Evolutionary conservation across 1,284 basidiomycete genomes (phyloP), one percentile per base, ranked within the genome.

Genomic region (Ceratobasidium sp.): DNA sequence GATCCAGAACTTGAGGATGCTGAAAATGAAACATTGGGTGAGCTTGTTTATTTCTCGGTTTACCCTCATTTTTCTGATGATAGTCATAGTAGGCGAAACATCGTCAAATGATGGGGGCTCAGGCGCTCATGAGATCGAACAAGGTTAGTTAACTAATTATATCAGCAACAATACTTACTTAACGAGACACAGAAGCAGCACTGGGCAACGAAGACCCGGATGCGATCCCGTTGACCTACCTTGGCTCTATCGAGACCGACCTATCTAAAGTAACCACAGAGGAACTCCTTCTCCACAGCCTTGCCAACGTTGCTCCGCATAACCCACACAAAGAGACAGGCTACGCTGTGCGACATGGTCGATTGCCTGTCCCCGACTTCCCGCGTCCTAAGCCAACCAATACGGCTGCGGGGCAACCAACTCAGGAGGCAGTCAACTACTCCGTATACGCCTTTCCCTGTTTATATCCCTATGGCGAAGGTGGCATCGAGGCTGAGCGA

Each of bases 391-490:
- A 38, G 11, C 35, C 11, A 38, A 11, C 11, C 35, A 11, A 38
- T 11, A 11, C 11, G n/a, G 11, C 35, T 11, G 11, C 35, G 11
- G 35, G 11, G 6, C 35, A 38, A 38, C 6, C 35, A n/a, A 21
- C 13, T 8, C 44, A 38, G 23, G 35, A 38, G 23, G 6, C 7
- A 1, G 8, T 23, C 16, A 75, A 50, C 47, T 77, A 77, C 54
- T 76, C 82, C 1, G 73, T 81, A 14, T 78, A 78, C 7, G 78
- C 79, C 0, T 85, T 81, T 74, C 83, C 81, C 0, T 44, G 61
- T 0, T 75, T 85, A 0, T 85, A 83, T 73, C 84, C 84, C 1
- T 85, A 82, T 76, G 84, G 82, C 0, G 8, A 32, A 0, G 84
- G 84, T 0, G 82, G 83, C 0, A 75, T 83, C 23, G 83, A 85